A percentile compares a stretch with the other conserved stretches of the same genome.
Conservation (phyloP, 768 basidiomycete species). For the Tricholomella constricta region DNA sequence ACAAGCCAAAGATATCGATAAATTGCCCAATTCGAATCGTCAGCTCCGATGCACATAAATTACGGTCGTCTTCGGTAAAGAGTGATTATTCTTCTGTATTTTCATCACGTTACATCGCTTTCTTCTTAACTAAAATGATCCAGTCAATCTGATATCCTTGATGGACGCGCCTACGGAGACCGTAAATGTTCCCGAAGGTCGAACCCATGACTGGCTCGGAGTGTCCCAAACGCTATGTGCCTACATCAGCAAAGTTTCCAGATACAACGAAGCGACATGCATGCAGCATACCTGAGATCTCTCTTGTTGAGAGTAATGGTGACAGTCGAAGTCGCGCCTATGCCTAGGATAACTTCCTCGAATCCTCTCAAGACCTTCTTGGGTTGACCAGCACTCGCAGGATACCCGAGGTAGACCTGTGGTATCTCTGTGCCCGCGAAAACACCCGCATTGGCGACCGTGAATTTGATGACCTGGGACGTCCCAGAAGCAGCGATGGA, state of each 20-base stretch:
- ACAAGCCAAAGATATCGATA: no score
- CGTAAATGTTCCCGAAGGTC: slow-evolving; percentile 51
- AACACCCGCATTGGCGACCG: slow-evolving; percentile 48
- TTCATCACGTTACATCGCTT: not conserved
- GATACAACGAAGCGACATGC: not conserved
- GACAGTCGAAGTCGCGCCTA: slow-evolving; percentile 38
- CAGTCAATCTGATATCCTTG: slow-evolving; percentile 45
- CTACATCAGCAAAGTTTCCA: not conserved
- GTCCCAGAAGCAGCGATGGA: slow-evolving; percentile 36
- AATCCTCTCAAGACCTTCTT: slow-evolving; percentile 53
- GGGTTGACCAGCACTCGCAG: slow-evolving; percentile 47
- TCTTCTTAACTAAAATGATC: slow-evolving; percentile 23
- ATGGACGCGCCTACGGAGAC: slow-evolving; percentile 57
- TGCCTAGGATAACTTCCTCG: slow-evolving; percentile 44
- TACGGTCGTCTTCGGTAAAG: no score
- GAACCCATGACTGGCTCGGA: slow-evolving; percentile 48
- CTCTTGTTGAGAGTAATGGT: slow-evolving; percentile 38
- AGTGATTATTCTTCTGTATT: no score
- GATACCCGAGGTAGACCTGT: slow-evolving; percentile 56
- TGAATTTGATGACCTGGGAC: slow-evolving; percentile 42
- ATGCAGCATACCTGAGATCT: slow-evolving; percentile 48
- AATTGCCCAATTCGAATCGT: no score
- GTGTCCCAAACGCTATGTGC: slow-evolving; percentile 53
- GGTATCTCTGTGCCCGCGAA: slow-evolving; percentile 55
- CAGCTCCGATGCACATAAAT: no score